Conservation (phyloP, 2,329 filamentous ascomycete species). For the Diaporthe amygdali region DNA sequence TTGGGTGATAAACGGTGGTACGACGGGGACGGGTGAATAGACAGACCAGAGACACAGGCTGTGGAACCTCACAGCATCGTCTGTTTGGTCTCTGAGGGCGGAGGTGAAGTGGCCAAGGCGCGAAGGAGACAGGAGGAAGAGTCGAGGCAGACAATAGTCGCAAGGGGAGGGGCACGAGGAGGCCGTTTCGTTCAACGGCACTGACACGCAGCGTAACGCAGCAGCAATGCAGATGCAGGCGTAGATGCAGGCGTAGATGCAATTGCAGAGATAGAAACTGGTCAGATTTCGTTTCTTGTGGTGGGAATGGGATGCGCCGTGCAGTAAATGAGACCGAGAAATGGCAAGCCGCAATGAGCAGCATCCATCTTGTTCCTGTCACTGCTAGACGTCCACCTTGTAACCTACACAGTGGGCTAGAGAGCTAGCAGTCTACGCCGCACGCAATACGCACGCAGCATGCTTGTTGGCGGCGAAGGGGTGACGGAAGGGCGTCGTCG, state of each 20-base stretch:
- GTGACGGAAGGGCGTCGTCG: background rate
- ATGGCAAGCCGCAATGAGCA: background rate
- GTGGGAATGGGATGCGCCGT: slow-evolving; percentile 7
- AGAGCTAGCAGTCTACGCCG: background rate
- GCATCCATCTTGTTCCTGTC: background rate
- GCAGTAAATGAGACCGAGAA: background rate
- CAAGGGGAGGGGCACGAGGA: background rate
- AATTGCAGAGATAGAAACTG: background rate
- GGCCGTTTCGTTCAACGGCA: background rate
- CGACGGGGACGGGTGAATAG: background rate
- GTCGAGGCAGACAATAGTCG: background rate
- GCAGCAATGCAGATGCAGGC: background rate
- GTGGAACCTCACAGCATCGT: slow-evolving; percentile 5
- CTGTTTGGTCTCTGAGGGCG: slow-evolving; percentile 6
- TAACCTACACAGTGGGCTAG: background rate
- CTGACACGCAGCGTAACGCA: background rate
- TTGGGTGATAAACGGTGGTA: background rate
- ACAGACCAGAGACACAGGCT: background rate
- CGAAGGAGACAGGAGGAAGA: background rate
- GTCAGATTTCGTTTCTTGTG: background rate
- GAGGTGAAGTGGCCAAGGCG: background rate
- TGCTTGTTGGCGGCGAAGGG: slow-evolving; percentile 1
- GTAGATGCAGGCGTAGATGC: background rate
- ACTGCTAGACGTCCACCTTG: background rate
- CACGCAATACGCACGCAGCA: background rate